A percentile compares a stretch with the other conserved stretches of the same genome.
Conservation (phyloP, 805 yeast species). For the Pichia nanzhaoensis region DNA sequence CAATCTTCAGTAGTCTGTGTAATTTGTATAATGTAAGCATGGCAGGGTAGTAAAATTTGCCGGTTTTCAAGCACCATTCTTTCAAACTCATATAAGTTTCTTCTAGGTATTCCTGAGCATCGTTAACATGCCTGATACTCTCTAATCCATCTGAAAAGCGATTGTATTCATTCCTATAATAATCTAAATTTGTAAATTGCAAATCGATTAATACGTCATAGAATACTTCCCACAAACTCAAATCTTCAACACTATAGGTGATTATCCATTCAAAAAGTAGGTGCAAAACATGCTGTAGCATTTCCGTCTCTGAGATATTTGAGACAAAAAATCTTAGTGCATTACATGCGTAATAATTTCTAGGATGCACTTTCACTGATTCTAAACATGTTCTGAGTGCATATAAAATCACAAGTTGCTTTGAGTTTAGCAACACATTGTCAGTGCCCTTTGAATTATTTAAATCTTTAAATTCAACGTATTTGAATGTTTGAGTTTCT, state of each 20-base stretch:
- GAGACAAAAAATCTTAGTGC: constrained; percentile 24
- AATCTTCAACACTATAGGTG: constrained; percentile 5
- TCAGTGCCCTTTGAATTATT: no score
- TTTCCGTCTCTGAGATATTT: background rate
- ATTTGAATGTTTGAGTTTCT: no score
- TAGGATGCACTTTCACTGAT: constrained; percentile 36
- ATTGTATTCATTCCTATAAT: background rate
- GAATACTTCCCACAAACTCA: constrained; percentile 10
- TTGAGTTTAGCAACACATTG: background rate
- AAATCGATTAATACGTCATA: background rate
- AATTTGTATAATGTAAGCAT: background rate
- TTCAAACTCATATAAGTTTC: background rate
- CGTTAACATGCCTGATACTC: background rate
- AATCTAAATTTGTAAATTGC: background rate
- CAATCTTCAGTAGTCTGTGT: background rate
- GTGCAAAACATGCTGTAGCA: no score
- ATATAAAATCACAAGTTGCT: background rate
- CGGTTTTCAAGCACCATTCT: background rate
- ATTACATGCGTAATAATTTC: constrained; percentile 45
- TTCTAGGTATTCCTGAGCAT: background rate
- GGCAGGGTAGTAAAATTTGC: background rate
- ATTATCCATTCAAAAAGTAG: background rate
- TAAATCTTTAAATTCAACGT: no score
- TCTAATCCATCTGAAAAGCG: background rate
- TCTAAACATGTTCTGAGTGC: constrained; percentile 19